A percentile compares a stretch with the other conserved stretches of the same genome.
Conservation (phyloP, 441 rosid genomes). For the Populus trichocarpa region DNA sequence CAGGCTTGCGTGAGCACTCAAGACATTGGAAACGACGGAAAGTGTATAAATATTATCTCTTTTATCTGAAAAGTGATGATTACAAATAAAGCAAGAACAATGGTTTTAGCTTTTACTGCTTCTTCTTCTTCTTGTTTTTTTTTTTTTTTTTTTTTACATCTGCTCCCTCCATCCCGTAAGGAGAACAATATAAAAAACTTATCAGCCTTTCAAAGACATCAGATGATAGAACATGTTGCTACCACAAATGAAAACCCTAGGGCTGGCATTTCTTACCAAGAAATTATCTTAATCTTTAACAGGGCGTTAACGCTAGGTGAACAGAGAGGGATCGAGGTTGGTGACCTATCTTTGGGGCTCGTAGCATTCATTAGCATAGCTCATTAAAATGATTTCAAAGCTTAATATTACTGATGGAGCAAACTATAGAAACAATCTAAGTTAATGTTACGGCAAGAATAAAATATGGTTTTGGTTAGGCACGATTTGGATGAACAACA, state of each 20-base stretch:
- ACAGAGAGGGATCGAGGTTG: conserved; percentile 54
- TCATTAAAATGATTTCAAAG: conserved; percentile 3
- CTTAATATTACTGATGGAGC: background rate
- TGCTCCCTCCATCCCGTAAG: too few species aligned
- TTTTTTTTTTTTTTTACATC: background rate
- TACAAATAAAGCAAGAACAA: conserved; percentile 4
- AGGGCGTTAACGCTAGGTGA: conserved; percentile 59
- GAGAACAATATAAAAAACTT: background rate
- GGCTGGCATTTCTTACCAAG: conserved; percentile 38
- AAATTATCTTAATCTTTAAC: conserved; percentile 63
- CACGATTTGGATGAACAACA: too few species aligned
- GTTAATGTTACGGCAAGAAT: conserved; percentile 16
- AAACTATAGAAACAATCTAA: background rate
- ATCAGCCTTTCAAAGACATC: background rate
- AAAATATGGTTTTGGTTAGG: too few species aligned
- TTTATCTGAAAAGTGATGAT: conserved; percentile 20
- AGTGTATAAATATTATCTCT: background rate
- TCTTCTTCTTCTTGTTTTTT: background rate
- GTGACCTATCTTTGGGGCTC: conserved; percentile 51
- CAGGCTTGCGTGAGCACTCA: conserved; percentile 10
- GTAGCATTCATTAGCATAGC: conserved; percentile 39
- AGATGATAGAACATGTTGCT: background rate
- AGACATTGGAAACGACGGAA: conserved; percentile 18
- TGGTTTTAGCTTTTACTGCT: conserved; percentile 5
- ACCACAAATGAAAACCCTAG: background rate